Percentiles rank a stretch among this genome's conserved stretches.
These are phyloP conservation scores for Daldinia caldariorum DNA, from an alignment of 495 filamentous ascomycete genomes.

Conservation along the genomic window DNA sequence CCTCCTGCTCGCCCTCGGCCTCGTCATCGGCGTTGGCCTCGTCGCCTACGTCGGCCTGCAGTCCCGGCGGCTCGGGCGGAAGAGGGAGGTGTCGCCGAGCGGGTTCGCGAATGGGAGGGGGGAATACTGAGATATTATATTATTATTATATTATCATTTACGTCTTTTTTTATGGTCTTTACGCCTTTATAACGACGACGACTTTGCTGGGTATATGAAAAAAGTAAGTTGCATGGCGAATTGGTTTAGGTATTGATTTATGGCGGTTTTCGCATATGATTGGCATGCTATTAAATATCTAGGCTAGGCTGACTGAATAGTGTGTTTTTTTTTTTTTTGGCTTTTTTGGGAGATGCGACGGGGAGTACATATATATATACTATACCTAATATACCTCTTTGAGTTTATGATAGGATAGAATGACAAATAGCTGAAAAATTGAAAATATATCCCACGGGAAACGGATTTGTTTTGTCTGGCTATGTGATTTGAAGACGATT, in stretches of 20 bases:
- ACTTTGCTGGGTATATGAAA: conserved; percentile 3
- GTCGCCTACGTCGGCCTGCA: conserved; percentile 66
- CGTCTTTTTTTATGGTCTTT: background rate
- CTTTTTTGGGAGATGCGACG: conserved; percentile 13
- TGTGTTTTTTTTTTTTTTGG: conserved; percentile 13
- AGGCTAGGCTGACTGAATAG: background rate
- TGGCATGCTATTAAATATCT: too few relatives aligned
- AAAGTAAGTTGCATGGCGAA: conserved; percentile 28
- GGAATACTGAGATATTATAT: conserved; percentile 32
- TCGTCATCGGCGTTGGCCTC: conserved; percentile 66
- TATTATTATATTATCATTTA: background rate
- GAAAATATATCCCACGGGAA: background rate
- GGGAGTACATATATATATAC: background rate
- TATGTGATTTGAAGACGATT: background rate
- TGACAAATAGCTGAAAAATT: conserved; percentile 8
- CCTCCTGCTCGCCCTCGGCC: conserved; percentile 67
- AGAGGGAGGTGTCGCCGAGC: conserved; percentile 25
- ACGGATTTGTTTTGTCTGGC: background rate
- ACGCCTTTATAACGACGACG: background rate
- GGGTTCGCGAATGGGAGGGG: conserved; percentile 28
- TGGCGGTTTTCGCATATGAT: background rate
- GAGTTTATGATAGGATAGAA: conserved; percentile 6
- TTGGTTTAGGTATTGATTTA: conserved; percentile 12
- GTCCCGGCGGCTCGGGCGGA: conserved; percentile 27
- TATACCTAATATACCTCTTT: too few relatives aligned